A percentile compares a stretch with the other conserved stretches of the same genome.
Evolutionary conservation across 108 stramenopile genomes (phyloP).

Genomic region (Tribonema minus): DNA sequence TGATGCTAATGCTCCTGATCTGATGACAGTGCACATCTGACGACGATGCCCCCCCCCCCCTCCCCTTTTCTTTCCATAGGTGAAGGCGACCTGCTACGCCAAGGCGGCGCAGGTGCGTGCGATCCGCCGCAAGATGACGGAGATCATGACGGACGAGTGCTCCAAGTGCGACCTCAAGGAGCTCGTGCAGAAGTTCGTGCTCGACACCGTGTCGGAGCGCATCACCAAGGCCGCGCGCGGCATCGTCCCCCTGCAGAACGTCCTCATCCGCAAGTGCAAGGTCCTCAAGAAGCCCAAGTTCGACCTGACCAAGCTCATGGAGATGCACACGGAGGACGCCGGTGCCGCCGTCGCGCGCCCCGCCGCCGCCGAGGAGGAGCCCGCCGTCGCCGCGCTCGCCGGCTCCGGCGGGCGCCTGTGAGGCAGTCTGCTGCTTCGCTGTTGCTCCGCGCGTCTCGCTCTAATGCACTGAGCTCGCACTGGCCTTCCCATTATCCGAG

Average conservation of each 20-base stretch:
- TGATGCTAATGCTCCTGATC: no score
- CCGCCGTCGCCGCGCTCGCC: no score
- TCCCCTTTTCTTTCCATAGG: no score
- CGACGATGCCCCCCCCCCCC: no score
- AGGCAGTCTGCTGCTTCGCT: no score
- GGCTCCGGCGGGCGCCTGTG: no score
- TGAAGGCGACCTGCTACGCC: conserved; percentile 96
- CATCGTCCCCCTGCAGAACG: conserved; percentile 97
- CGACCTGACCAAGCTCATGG: conserved; percentile 98
- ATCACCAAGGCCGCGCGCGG: conserved; percentile 77
- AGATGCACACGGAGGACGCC: conserved; percentile 83
- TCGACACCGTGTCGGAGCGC: conserved; percentile 83
- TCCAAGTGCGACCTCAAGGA: conserved; percentile 96
- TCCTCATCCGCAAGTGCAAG: conserved; percentile 99
- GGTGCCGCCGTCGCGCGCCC: conserved; percentile 58
- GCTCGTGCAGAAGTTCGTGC: conserved; percentile 92
- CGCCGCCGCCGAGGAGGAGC: no score
- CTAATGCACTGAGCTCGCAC: no score
- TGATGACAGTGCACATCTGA: no score
- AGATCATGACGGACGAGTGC: conserved; percentile 86
- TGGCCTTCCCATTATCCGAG: no score
- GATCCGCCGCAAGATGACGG: conserved; percentile 97
- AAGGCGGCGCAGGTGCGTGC: conserved; percentile 87
- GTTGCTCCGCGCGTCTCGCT: no score
- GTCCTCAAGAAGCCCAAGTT: conserved; percentile 99